Conservation (phyloP, 2,329 filamentous ascomycete species). For the Exserohilum turcica region DNA sequence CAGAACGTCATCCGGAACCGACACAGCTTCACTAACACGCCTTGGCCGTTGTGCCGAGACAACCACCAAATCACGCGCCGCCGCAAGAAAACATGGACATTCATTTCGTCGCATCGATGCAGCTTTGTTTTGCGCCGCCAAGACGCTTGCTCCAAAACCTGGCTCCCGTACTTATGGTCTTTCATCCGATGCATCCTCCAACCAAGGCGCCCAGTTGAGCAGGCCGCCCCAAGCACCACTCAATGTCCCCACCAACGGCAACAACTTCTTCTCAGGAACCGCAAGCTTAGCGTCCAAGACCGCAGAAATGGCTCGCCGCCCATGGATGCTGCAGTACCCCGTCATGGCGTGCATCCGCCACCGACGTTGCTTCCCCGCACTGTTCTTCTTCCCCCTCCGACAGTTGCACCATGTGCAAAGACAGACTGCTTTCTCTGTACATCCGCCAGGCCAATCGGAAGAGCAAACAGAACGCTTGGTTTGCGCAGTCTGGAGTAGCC, state of each 20-base stretch:
- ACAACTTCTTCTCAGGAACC: not conserved
- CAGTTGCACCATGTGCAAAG: too few species aligned
- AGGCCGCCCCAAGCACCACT: not conserved
- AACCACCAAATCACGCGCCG: not conserved
- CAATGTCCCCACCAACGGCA: not conserved
- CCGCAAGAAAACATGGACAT: not conserved
- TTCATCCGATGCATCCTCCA: not conserved
- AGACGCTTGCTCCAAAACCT: conserved; percentile 7
- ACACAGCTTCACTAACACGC: not conserved
- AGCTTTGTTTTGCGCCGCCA: conserved; percentile 2
- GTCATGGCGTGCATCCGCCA: too few species aligned
- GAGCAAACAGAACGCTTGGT: too few species aligned
- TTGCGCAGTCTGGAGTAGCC: too few species aligned
- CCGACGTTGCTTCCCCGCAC: too few species aligned
- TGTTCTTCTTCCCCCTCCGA: too few species aligned
- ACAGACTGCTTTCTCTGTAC: too few species aligned
- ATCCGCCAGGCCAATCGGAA: too few species aligned
- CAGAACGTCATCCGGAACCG: not conserved
- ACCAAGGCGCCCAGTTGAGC: not conserved
- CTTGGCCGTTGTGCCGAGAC: conserved; percentile 1
- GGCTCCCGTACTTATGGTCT: not conserved
- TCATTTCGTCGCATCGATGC: not conserved
- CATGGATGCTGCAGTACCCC: not conserved
- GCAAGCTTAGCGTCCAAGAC: not conserved
- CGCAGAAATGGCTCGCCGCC: not conserved